Conservation (phyloP, 2,329 filamentous ascomycete species). For the Shiraia sp. region DNA sequence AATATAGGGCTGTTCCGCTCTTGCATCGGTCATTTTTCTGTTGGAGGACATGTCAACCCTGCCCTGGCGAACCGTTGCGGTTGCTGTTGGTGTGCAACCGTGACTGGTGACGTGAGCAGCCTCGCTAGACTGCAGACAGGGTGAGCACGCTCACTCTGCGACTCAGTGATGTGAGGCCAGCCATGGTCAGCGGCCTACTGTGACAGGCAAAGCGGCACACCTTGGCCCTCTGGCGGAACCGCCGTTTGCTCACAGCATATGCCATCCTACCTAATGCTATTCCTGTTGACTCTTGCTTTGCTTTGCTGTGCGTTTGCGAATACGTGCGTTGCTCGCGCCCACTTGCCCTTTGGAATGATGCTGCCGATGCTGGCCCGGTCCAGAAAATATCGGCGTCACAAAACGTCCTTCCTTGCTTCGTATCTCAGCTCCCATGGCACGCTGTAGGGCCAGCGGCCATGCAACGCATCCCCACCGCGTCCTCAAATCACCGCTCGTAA, state of each 20-base stretch:
- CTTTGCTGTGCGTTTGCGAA: too few species aligned
- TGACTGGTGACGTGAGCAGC: constrained; percentile 30
- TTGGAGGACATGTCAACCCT: constrained; percentile 13
- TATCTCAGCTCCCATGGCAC: constrained; percentile 28
- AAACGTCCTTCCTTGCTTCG: constrained; percentile 4
- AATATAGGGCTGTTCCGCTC: constrained; percentile 40
- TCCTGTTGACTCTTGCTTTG: too few species aligned
- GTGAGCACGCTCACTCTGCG: constrained; percentile 20
- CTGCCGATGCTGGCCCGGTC: constrained; percentile 25
- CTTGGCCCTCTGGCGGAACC: constrained; percentile 26
- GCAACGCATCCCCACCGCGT: constrained; percentile 23
- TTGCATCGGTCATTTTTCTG: constrained; percentile 31
- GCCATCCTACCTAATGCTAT: too few species aligned
- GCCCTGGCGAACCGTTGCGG: constrained; percentile 14
- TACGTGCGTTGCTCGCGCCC: too few species aligned
- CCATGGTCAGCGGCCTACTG: constrained; percentile 33
- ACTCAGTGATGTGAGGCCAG: constrained; percentile 35
- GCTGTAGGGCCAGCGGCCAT: constrained; percentile 21
- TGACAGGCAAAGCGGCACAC: constrained; percentile 15
- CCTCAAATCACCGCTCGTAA: constrained; percentile 33
- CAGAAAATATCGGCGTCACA: constrained; percentile 4
- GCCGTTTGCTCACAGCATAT: constrained; percentile 11
- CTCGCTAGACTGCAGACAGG: constrained; percentile 16
- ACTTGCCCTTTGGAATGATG: constrained; percentile 15
- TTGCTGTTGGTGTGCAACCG: constrained; percentile 29